Evolutionary conservation across 148 eudicot genomes (phyloP), one percentile per base, ranked within the genome.

Genomic region (Persicaria tinctoria): DNA sequence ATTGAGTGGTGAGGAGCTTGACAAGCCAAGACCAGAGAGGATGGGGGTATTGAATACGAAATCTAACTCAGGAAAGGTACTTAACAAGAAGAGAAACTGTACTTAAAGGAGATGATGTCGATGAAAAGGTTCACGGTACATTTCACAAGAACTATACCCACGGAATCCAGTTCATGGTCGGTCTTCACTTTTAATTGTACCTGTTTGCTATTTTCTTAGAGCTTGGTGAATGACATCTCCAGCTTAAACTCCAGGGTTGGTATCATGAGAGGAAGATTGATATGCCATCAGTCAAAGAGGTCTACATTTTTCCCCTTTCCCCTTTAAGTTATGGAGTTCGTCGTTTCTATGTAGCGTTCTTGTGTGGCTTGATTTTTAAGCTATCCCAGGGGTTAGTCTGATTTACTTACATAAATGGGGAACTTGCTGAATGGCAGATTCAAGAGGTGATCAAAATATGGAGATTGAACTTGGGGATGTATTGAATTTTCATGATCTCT

Each of bases 381-480:
- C 13, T 5, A n/a, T 7, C 48, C 13, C 59, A n/a, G 23, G 2
- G 75, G 17, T 74, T 53, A 10, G 62, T 55, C 55, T 54, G 4
- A 10, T n/a, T 63, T 20, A 38, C 74, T 49, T 8, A 60, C 49
- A 51, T 57, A 12, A 17, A 7, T 50, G 20, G 7, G 73, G 27
- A 32, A 10, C 0, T 20, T 73, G 9, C 20, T 73, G 80, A 41
- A 44, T 77, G 66, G 57, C 45, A 94, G 98, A 89, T 90, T 78
- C 85, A 84, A 77, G 96, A 92, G 78, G 92, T 90, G 74, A 86
- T 94, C 63, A 85, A 87, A 72, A 84, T 88, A 88, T 94, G 97
- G 98, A 94, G 85, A 85, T 84, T 81, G 93, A 94, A 60, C 96
- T 94, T 17, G 96, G 97, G 49, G 98, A 90, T 59, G 98, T 88